phyloP scores from a whole-genome alignment of 2,329 filamentous ascomycete species.

The Corinectria fuckeliana region DNA sequence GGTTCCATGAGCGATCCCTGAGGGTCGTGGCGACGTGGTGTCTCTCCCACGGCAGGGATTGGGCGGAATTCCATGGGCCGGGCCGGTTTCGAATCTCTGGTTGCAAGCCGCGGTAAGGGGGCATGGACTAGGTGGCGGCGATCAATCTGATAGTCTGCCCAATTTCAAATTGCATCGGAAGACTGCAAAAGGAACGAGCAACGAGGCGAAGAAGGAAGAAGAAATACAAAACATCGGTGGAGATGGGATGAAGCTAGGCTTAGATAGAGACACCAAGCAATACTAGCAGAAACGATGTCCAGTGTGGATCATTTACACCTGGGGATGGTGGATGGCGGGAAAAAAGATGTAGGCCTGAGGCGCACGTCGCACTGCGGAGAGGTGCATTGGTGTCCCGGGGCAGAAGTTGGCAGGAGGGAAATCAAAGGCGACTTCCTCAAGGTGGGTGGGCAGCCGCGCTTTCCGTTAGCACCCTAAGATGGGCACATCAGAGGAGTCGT shows the following conservation, averaged over 20 bases:
- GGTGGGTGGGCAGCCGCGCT: background rate
- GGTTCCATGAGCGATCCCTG: conserved; percentile 1
- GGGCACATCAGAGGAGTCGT: background rate
- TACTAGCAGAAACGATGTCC: background rate
- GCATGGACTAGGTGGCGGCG: conserved; percentile 23
- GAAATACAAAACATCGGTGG: background rate
- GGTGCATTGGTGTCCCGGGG: conserved; percentile 1
- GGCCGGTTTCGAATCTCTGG: conserved; percentile 32
- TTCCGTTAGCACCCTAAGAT: background rate
- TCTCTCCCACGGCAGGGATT: conserved; percentile 24
- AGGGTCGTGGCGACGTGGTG: conserved; percentile 10
- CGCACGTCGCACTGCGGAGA: background rate
- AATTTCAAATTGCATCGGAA: conserved; percentile 16
- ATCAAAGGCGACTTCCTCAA: conserved; percentile 24
- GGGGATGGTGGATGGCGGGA: background rate
- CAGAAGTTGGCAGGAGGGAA: conserved; percentile 15
- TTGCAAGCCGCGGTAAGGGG: conserved; percentile 21
- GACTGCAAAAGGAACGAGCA: conserved; percentile 10
- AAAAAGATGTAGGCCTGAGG: background rate
- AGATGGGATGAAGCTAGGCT: background rate
- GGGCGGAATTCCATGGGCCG: conserved; percentile 31
- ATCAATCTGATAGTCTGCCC: conserved; percentile 19
- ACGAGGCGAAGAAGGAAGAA: background rate
- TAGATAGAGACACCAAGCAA: background rate
- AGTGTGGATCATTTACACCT: background rate